phyloP scores from a whole-genome alignment of 306 rosid species.

The Ammopiptanthus mongolicus region DNA sequence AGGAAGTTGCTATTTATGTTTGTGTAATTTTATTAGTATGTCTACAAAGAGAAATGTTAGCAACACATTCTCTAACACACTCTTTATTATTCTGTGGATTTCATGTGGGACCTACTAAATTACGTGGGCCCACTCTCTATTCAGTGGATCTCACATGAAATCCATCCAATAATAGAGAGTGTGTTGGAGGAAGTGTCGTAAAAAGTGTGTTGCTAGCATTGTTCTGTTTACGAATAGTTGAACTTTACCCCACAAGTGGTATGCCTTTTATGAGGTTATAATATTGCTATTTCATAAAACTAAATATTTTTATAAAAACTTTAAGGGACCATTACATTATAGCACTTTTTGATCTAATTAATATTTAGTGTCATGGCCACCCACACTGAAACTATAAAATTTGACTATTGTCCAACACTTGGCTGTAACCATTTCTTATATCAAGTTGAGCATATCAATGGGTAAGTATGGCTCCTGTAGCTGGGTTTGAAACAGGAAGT shows the following conservation, averaged over 20 bases:
- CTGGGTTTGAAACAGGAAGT: not conserved
- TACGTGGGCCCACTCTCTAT: too few relatives aligned
- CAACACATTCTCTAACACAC: too few relatives aligned
- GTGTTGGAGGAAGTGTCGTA: too few relatives aligned
- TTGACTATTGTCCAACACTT: not conserved
- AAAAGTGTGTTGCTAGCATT: too few relatives aligned
- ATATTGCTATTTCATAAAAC: not conserved
- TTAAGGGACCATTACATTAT: not conserved
- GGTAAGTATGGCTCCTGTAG: not conserved
- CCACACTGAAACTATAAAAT: not conserved
- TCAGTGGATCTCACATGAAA: too few relatives aligned
- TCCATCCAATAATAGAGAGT: too few relatives aligned
- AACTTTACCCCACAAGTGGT: not conserved
- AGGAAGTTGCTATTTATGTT: not conserved
- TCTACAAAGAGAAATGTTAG: too few relatives aligned
- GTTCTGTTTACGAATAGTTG: not conserved
- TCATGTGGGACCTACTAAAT: too few relatives aligned
- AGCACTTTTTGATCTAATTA: not conserved
- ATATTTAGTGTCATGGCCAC: not conserved
- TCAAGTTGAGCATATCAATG: not conserved
- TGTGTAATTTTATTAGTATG: too few relatives aligned
- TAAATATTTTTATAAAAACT: not conserved
- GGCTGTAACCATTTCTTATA: not conserved
- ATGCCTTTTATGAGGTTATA: not conserved
- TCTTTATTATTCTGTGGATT: too few relatives aligned